A percentile compares a stretch with the other conserved stretches of the same genome.
These are phyloP conservation scores for Epichloe hybrida DNA, from an alignment of 2,329 filamentous ascomycete species.

Conservation along the genomic window DNA sequence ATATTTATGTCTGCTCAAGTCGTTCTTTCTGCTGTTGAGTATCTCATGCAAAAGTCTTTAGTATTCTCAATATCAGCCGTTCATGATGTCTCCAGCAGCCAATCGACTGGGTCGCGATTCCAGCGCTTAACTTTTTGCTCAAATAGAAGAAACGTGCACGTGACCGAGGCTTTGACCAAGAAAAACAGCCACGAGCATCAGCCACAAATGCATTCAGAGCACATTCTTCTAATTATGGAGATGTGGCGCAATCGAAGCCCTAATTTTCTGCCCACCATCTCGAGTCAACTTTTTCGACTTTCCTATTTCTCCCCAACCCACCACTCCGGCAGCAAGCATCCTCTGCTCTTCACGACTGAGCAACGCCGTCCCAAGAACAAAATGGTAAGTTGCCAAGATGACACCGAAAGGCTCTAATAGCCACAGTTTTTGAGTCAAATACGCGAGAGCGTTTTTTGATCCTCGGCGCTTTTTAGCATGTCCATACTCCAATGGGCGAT, in stretches of 20 bases:
- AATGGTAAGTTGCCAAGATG: constrained; percentile 26
- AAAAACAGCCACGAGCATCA: neutral
- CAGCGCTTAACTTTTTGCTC: no score
- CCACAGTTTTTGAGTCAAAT: constrained; percentile 25
- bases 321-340: constrained; percentile 18
- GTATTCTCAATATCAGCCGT: neutral
- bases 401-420: constrained; percentile 23
- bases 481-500: neutral
- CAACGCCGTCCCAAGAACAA: constrained; percentile 24
- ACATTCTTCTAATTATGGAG: constrained; percentile 2
- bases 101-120: neutral
- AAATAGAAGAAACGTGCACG: neutral
- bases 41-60: neutral
- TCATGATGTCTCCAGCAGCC: neutral
- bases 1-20: neutral
- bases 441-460: constrained; percentile 21
- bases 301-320: constrained; percentile 11
- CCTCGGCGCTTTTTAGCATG: constrained; percentile 10
- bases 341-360: constrained; percentile 22
- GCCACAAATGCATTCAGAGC: constrained; percentile 7
- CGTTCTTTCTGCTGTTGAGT: neutral
- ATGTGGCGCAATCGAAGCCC: constrained; percentile 17
- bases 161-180: neutral
- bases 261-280: constrained; percentile 24
- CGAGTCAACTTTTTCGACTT: constrained; percentile 13